phyloP scores from a whole-genome alignment of 1,284 basidiomycete genomes.

The Cutaneotrichosporon spelunceum region DNA sequence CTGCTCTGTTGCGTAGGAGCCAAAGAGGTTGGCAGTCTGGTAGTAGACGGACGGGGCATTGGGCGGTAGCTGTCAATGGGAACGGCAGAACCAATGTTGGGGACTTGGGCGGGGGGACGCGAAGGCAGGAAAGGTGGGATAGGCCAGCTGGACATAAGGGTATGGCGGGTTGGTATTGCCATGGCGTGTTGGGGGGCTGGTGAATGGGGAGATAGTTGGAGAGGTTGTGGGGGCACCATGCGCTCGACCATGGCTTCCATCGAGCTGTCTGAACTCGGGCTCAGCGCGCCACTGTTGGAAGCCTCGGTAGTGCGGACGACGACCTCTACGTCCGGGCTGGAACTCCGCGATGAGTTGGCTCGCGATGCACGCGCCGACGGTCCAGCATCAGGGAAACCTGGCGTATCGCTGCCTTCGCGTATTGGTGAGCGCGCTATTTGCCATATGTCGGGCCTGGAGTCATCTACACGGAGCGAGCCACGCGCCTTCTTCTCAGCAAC shows the following conservation, averaged over 20 bases:
- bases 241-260: slow-evolving; percentile 28
- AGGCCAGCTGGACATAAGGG: neutral
- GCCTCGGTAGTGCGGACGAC: slow-evolving; percentile 16
- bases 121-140: neutral
- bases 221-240: slow-evolving; percentile 20
- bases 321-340: slow-evolving; percentile 32
- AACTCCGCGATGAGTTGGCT: slow-evolving; percentile 8
- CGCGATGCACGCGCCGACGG: neutral
- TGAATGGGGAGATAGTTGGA: neutral
- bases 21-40: neutral
- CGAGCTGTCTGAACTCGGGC: slow-evolving; percentile 27
- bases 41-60: neutral
- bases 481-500: slow-evolving; percentile 31
- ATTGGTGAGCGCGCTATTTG: neutral
- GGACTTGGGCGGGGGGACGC: neutral
- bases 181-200: neutral
- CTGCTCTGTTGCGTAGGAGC: neutral
- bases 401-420: slow-evolving; percentile 1
- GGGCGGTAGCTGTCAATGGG: slow-evolving; percentile 10
- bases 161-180: neutral
- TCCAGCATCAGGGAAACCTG: neutral
- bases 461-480: slow-evolving; percentile 24
- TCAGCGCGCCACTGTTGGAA: neutral
- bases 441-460: slow-evolving; percentile 14
- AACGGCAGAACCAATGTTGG: neutral